phyloP scores from a whole-genome alignment of 2,329 filamentous ascomycete species.

The Phyllosticta capitalensis region DNA sequence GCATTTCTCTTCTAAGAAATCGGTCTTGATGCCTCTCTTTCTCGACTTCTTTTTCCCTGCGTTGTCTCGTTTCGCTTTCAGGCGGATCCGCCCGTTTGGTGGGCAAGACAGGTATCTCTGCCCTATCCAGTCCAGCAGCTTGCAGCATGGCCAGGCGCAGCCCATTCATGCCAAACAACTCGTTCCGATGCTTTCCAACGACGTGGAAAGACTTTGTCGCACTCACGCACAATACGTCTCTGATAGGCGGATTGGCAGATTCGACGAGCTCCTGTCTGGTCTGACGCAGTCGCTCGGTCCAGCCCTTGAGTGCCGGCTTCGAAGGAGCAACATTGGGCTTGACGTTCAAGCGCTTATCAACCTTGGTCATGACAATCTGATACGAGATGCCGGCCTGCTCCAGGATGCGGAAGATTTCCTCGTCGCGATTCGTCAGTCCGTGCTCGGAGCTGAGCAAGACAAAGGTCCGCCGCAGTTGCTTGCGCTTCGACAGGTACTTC shows the following conservation, averaged over 20 bases:
- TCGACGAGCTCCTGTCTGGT: neutral
- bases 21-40: too few species aligned
- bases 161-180: conserved; percentile 47
- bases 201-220: conserved; percentile 32
- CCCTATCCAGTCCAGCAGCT: conserved; percentile 47
- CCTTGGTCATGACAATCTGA: conserved; percentile 58
- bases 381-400: conserved; percentile 48
- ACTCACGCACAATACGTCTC: conserved; percentile 53
- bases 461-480: conserved; percentile 54
- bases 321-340: conserved; percentile 17
- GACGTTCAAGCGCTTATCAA: conserved; percentile 45
- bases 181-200: conserved; percentile 34
- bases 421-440: conserved; percentile 53
- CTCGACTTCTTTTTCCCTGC: too few species aligned
- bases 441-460: conserved; percentile 55
- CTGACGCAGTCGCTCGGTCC: conserved; percentile 10
- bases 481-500: conserved; percentile 55
- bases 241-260: conserved; percentile 32
- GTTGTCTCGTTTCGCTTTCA: too few species aligned
- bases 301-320: conserved; percentile 19
- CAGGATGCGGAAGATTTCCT: conserved; percentile 47
- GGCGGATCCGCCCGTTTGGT: too few species aligned
- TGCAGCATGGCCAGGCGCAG: conserved; percentile 55
- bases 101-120: neutral
- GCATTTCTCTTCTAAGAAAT: too few species aligned